These are phyloP conservation scores for Colletotrichum euphorbiae DNA, from an alignment of 2,329 filamentous ascomycete genomes.

Conservation along the genomic window DNA sequence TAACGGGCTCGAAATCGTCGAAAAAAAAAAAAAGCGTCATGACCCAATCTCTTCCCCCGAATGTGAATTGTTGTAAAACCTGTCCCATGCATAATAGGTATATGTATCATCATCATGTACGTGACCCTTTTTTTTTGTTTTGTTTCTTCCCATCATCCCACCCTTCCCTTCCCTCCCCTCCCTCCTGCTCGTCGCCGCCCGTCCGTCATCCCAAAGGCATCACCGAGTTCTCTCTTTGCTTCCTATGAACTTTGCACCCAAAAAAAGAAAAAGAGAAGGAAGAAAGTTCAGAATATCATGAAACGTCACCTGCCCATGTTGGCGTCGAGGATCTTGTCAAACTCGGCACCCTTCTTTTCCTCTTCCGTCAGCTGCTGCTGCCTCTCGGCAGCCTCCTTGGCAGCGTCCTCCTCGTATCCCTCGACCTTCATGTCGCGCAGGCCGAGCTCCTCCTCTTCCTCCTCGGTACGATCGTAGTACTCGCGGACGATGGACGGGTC, in stretches of 20 bases:
- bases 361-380: conserved; percentile 27
- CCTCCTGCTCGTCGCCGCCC: neutral
- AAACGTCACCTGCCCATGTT: conserved; percentile 33
- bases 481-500: conserved; percentile 86
- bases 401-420: conserved; percentile 75
- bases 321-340: conserved; percentile 39
- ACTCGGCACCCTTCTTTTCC: conserved; percentile 38
- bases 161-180: too few species aligned
- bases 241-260: neutral
- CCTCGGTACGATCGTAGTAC: conserved; percentile 86
- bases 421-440: conserved; percentile 94
- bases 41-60: too few species aligned
- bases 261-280: conserved; percentile 3
- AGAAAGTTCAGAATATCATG: neutral
- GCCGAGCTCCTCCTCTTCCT: conserved; percentile 94
- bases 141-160: too few species aligned
- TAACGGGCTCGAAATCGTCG: too few species aligned
- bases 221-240: conserved; percentile 3
- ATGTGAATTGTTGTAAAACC: neutral
- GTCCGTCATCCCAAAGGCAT: neutral
- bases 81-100: conserved; percentile 35
- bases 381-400: conserved; percentile 34
- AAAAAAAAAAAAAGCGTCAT: too few species aligned
- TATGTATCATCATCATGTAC: conserved; percentile 40
- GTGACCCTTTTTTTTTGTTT: conserved; percentile 13